A percentile compares a stretch with the other conserved stretches of the same genome.
These are phyloP conservation scores for Curvularia eragrostidis DNA, from an alignment of 2,329 filamentous ascomycete genomes.

Conservation along the genomic window DNA sequence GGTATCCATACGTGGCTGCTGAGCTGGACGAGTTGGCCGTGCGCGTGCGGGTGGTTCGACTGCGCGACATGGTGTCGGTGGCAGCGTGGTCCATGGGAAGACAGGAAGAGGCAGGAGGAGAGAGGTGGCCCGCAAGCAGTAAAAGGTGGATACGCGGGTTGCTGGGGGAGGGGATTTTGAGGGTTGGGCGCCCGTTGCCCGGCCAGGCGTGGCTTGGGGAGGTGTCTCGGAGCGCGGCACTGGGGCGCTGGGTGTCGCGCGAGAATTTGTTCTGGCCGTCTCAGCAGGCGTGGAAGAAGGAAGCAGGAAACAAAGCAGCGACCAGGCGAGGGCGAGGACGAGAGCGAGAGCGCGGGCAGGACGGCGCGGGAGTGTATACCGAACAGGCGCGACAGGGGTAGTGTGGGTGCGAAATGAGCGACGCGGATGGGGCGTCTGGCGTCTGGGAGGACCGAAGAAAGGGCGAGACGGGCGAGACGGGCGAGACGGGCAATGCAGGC, in stretches of 20 bases:
- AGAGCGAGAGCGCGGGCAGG: background rate
- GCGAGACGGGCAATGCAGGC: no score
- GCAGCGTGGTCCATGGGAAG: background rate
- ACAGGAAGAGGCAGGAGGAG: background rate
- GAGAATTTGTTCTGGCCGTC: conserved; percentile 10
- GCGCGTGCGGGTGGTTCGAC: conserved; percentile 23
- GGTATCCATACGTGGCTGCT: conserved; percentile 47
- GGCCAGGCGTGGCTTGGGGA: conserved; percentile 21
- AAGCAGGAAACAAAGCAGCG: background rate
- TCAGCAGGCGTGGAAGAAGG: conserved; percentile 5
- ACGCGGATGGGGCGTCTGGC: conserved; percentile 16
- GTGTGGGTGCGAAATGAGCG: conserved; percentile 14
- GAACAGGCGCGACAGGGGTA: conserved; percentile 12
- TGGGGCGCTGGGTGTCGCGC: conserved; percentile 9
- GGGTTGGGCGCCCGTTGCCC: conserved; percentile 4
- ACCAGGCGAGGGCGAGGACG: background rate
- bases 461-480: conserved; percentile 2
- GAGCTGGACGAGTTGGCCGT: conserved; percentile 25
- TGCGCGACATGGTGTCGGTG: conserved; percentile 13
- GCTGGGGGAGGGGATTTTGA: background rate
- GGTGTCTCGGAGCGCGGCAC: conserved; percentile 22
- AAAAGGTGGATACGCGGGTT: background rate
- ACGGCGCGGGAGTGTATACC: conserved; percentile 8
- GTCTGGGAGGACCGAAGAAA: conserved; percentile 16
- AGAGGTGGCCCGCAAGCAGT: no score